phyloP scores from a whole-genome alignment of 371 early-diverging fungal species.

The Mortierella sp. region DNA sequence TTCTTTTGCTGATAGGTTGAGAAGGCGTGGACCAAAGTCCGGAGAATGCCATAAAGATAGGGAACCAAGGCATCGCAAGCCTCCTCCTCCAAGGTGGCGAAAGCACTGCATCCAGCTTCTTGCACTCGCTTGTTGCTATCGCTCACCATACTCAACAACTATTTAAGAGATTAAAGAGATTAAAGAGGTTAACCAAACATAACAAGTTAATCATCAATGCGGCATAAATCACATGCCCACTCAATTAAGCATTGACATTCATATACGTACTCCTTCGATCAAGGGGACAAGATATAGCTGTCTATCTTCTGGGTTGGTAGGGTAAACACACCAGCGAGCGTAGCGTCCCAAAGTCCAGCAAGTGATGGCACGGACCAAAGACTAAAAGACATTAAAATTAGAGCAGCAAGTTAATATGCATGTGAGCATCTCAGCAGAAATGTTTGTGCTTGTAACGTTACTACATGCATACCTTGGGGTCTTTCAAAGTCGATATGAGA shows the following conservation, averaged over 20 bases:
- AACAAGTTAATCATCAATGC: background rate
- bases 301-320: slow-evolving; percentile 71
- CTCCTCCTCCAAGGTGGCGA: slow-evolving; percentile 93
- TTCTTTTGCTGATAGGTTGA: slow-evolving; percentile 90
- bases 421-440: background rate
- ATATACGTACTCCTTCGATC: slow-evolving; percentile 73
- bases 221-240: too few species aligned
- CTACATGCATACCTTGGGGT: slow-evolving; percentile 73
- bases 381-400: slow-evolving; percentile 60
- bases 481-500: slow-evolving; percentile 81
- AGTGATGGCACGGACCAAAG: slow-evolving; percentile 95
- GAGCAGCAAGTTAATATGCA: slow-evolving; percentile 13
- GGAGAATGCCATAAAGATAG: slow-evolving; percentile 85
- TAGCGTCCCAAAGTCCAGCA: slow-evolving; percentile 98
- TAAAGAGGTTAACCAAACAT: background rate
- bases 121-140: slow-evolving; percentile 96
- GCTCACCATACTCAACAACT: slow-evolving; percentile 80
- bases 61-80: slow-evolving; percentile 84
- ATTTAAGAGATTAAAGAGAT: background rate
- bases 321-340: slow-evolving; percentile 84
- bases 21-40: slow-evolving; percentile 83
- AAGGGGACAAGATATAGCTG: slow-evolving; percentile 84
- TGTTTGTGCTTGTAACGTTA: too few species aligned
- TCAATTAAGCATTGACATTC: background rate
- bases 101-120: slow-evolving; percentile 94